Percentiles rank a stretch among this genome's conserved stretches.
These are phyloP conservation scores for Brassica napus DNA, from an alignment of 345 rosid species.

Conservation along the genomic window Da-Ae NC_063435.1:27779501-27780000, in stretches of 20 bases:
- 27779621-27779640: no score
- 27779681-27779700: no score
- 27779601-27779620: no score
- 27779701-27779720: no score
- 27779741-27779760: not conserved
- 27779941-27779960: not conserved
- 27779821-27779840: not conserved
- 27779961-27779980: not conserved
- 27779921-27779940: not conserved
- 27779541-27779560: no score
- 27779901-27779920: not conserved
- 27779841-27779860: not conserved
- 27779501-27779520: no score
- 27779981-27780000: not conserved
- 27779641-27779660: no score
- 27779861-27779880: not conserved
- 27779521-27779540: no score
- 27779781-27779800: not conserved
- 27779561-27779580: no score
- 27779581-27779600: no score
- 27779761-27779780: not conserved
- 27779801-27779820: not conserved
- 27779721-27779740: no score
- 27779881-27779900: not conserved
- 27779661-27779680: no score